Percentiles rank a stretch among this genome's conserved stretches.
Evolutionary conservation across 805 yeast species (phyloP).

Genomic region (Candida michaelii): DNA sequence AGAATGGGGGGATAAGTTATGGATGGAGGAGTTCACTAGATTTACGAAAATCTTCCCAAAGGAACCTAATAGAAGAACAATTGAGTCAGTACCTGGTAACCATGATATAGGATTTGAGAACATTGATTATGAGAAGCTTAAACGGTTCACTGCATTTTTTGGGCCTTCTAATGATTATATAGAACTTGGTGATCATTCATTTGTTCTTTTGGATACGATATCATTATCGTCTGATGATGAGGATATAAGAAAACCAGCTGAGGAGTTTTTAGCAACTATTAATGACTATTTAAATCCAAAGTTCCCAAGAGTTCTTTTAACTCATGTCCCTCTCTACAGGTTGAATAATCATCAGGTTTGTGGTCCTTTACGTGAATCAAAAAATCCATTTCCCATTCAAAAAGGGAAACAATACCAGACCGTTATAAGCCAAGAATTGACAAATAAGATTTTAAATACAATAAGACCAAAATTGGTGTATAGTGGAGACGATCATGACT

Average conservation of each 20-base stretch:
- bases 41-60: conserved; percentile 67
- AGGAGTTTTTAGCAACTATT: conserved; percentile 47
- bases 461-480: conserved; percentile 69
- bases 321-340: conserved; percentile 88
- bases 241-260: conserved; percentile 47
- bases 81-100: conserved; percentile 71
- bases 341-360: conserved; percentile 62
- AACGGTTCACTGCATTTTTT: conserved; percentile 68
- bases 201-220: conserved; percentile 77
- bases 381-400: conserved; percentile 60
- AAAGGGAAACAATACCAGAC: conserved; percentile 89
- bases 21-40: conserved; percentile 71
- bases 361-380: conserved; percentile 75
- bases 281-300: conserved; percentile 24
- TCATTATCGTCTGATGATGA: conserved; percentile 61
- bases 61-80: conserved; percentile 41
- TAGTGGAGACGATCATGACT: conserved; percentile 97
- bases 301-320: conserved; percentile 65
- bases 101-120: conserved; percentile 96
- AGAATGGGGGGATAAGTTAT: conserved; percentile 64
- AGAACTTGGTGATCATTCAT: conserved; percentile 68
- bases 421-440: conserved; percentile 58
- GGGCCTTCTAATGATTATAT: conserved; percentile 64
- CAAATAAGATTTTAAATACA: conserved; percentile 55
- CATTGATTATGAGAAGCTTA: conserved; percentile 53